Percentiles rank a stretch among this genome's conserved stretches.
Conservation (phyloP, 2,329 filamentous ascomycete species). For the Pseudogymnoascus pannorum region DNA sequence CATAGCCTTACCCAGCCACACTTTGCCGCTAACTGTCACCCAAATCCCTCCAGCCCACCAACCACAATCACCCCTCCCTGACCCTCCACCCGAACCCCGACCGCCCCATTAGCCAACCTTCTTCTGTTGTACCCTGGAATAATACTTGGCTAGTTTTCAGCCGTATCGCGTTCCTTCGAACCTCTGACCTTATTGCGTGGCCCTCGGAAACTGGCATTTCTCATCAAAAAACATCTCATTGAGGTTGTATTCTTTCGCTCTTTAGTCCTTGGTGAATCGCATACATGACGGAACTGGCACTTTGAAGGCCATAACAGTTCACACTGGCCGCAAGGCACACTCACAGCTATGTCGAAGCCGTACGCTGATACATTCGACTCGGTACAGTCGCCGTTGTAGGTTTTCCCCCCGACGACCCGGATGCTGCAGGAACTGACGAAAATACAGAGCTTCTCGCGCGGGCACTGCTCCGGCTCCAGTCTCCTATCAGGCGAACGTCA, state of each 20-base stretch:
- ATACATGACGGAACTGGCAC: slow-evolving; percentile 10
- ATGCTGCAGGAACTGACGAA: neutral
- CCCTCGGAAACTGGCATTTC: neutral
- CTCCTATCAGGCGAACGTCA: slow-evolving; percentile 74
- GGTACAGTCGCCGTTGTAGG: slow-evolving; percentile 24
- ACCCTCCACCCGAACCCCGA: neutral
- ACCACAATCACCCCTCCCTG: neutral
- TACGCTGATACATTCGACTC: slow-evolving; percentile 26
- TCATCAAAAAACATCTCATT: neutral
- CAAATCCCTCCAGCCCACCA: neutral
- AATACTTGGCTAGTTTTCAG: neutral
- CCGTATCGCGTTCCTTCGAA: slow-evolving; percentile 5
- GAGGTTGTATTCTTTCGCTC: neutral
- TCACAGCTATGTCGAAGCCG: slow-evolving; percentile 25
- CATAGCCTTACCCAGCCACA: slow-evolving; percentile 5
- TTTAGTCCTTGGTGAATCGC: neutral
- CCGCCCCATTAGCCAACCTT: neutral
- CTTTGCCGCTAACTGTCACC: neutral
- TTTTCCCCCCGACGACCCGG: neutral
- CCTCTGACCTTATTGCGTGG: slow-evolving; percentile 5
- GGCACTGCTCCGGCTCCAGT: slow-evolving; percentile 20
- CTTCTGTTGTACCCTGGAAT: neutral
- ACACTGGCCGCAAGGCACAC: slow-evolving; percentile 5
- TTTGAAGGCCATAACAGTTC: neutral
- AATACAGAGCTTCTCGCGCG: slow-evolving; percentile 17